Evolutionary conservation across 306 rosid species (phyloP), one percentile per base, ranked within the genome.

Genomic region (Acacia confusa): DNA sequence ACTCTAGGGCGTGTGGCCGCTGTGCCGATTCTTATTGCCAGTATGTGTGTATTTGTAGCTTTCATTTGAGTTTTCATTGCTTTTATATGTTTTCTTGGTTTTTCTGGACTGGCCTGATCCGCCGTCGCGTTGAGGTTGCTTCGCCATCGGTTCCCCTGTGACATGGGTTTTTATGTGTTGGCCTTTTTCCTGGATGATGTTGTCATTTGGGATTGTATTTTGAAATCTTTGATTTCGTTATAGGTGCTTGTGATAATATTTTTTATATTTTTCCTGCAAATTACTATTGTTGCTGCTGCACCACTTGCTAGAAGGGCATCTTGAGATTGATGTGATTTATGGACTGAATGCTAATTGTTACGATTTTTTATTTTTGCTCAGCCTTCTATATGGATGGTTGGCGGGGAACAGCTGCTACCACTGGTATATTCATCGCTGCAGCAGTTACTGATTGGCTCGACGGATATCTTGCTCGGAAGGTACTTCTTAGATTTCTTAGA

Each of bases 401-500:
- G 93, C 88, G 91, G 79, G 99, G 98, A 80, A 86, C 96, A 4
- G 88, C 91, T 10, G 90, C 96, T 36, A 92, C 99, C 10, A 94
- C 99, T 2, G 87, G 89, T 76, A 93, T 96, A 79, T 96, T 96
- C 80, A 79, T 94, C 0, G 87, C 85, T 47, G 99, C 98, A 15
- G 91, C 99, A 11, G 68, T 91, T 81, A 96, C 99, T 0, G 99
- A 96, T 83, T 96, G 99, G 99, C 99, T 96, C 47, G 99, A 96
- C 88, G 99, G 99, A 17, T 96, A 96, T 81, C 78, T 96, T 85
- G 98, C 99, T 81, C 92, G 99, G 83, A 96, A 89, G 97, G 99
- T 94, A 64, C 44, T 16, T 1, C 44, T 72, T 70, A 41, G 60
- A 40, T 44, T 22, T 81, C 65, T 74, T 66, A 43, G 15, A 12